A percentile compares a stretch with the other conserved stretches of the same genome.
Conservation (phyloP, 305 asterid species). For the Solanum hybrid region DNA sequence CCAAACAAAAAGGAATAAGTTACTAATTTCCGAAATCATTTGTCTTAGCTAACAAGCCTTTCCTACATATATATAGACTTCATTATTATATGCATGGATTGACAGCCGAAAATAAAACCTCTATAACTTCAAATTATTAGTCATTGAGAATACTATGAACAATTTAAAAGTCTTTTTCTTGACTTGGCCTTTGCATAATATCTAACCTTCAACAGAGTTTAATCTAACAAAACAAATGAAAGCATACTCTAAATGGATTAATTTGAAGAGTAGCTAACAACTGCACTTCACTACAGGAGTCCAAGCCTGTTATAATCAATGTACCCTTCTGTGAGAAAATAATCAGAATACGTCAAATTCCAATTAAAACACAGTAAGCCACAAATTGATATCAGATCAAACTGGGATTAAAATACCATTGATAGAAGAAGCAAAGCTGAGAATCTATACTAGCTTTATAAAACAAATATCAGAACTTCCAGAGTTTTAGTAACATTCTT, state of each 20-base stretch:
- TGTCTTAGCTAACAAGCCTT: not conserved
- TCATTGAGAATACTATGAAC: not conserved
- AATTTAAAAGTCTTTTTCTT: not conserved
- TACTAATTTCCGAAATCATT: not conserved
- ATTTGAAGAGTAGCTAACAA: not conserved
- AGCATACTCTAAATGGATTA: not conserved
- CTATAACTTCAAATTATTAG: not conserved
- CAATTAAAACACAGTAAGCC: not conserved
- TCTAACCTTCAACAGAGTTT: not conserved
- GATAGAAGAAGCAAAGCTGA: not conserved
- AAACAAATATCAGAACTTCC: constrained; percentile 23
- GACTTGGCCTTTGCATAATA: not conserved
- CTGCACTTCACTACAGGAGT: not conserved
- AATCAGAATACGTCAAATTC: not conserved
- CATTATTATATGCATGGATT: not conserved
- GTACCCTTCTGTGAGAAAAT: not conserved
- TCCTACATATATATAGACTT: not conserved
- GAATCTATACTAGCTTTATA: not conserved
- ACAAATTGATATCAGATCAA: not conserved
- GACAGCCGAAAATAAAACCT: not conserved
- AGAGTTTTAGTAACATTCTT: constrained; percentile 25
- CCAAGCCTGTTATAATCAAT: not conserved
- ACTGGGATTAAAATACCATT: not conserved
- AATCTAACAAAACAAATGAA: not conserved
- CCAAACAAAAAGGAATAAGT: not conserved